A percentile compares a stretch with the other conserved stretches of the same genome.
These are phyloP conservation scores for Mycena epipterygia DNA, from an alignment of 768 basidiomycete species.

Conservation along the genomic window DNA sequence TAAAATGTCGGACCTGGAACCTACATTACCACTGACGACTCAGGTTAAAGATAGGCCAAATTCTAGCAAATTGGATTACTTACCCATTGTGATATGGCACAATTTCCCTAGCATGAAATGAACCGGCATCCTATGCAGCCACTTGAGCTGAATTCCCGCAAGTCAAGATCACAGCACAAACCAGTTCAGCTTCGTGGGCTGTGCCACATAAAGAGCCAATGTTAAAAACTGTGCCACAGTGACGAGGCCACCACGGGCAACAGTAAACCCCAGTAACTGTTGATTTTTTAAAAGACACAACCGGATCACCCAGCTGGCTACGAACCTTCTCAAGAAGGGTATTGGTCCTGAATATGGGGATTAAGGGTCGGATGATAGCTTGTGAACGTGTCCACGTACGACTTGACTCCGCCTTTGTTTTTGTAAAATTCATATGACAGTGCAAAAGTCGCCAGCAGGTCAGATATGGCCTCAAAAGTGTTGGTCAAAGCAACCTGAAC, in stretches of 20 bases:
- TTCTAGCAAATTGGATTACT: not conserved
- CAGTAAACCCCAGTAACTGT: conserved; percentile 8
- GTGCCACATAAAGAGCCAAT: conserved; percentile 5
- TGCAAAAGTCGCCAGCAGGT: not conserved
- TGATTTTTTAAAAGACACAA: not conserved
- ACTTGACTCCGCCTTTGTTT: conserved; percentile 1
- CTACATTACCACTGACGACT: not conserved
- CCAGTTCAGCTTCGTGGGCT: conserved; percentile 14
- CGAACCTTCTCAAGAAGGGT: conserved; percentile 6
- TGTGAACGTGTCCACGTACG: not conserved
- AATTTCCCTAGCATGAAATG: conserved; percentile 14
- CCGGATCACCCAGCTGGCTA: not conserved
- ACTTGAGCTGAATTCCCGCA: not conserved
- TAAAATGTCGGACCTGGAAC: not conserved
- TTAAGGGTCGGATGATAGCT: not conserved
- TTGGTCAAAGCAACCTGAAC: conserved; percentile 3
- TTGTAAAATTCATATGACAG: conserved; percentile 1
- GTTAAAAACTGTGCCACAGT: conserved; percentile 15
- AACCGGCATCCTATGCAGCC: conserved; percentile 11
- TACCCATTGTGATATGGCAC: conserved; percentile 11
- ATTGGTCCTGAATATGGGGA: not conserved
- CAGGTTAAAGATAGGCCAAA: not conserved
- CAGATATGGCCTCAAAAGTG: conserved; percentile 5
- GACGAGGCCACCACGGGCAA: conserved; percentile 9
- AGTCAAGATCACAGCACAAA: not conserved